A percentile compares a stretch with the other conserved stretches of the same genome.
Evolutionary conservation across 2,329 filamentous ascomycete genomes (phyloP).

Genomic region (Alternaria postmessia): DNA sequence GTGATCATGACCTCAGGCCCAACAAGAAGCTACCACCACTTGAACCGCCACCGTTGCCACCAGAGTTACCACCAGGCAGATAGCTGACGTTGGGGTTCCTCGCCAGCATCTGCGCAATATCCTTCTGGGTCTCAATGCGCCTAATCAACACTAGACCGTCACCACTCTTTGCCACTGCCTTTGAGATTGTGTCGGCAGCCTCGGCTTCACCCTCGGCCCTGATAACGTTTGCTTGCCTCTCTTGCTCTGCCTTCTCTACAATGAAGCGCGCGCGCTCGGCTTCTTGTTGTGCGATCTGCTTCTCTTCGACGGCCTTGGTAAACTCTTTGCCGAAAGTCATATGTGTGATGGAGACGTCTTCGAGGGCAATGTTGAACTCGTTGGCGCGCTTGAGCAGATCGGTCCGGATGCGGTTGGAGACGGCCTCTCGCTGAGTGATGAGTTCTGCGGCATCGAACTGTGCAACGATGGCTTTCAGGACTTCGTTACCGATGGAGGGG

Average conservation of each 20-base stretch:
- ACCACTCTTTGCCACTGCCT: constrained; percentile 89
- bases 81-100: constrained; percentile 96
- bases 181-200: constrained; percentile 93
- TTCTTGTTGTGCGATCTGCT: constrained; percentile 99
- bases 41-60: constrained; percentile 62
- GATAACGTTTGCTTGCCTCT: constrained; percentile 98
- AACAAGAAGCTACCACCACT: constrained; percentile 71
- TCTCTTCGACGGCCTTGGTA: constrained; percentile 98
- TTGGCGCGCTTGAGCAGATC: constrained; percentile 91
- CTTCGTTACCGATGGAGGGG: constrained; percentile 64
- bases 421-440: constrained; percentile 97
- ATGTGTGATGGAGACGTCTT: constrained; percentile 99
- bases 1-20: constrained; percentile 63
- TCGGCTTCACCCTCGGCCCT: constrained; percentile 97
- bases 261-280: constrained; percentile 97
- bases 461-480: constrained; percentile 63
- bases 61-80: constrained; percentile 76
- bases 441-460: constrained; percentile 67
- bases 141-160: constrained; percentile 95
- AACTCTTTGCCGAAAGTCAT: constrained; percentile 99
- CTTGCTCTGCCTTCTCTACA: constrained; percentile 98
- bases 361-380: constrained; percentile 98
- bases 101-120: constrained; percentile 90
- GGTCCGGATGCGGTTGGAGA: constrained; percentile 89
- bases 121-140: constrained; percentile 95